Evolutionary conservation across 495 filamentous ascomycete species (phyloP).

Genomic region (Aspergillus leporis): DNA sequence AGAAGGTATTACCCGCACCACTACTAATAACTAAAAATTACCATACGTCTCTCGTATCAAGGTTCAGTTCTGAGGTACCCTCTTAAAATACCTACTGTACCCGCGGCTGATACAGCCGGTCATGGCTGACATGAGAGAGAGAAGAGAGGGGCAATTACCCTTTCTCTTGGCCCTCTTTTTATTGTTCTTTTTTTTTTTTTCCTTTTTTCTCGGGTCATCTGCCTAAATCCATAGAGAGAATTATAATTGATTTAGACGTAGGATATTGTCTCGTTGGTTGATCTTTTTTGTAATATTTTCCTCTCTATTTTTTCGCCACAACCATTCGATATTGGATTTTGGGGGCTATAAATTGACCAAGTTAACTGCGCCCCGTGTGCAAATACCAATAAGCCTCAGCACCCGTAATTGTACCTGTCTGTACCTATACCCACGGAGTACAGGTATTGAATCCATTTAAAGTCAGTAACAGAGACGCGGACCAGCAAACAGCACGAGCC

Average conservation of each 20-base stretch:
- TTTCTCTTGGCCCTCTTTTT: background rate
- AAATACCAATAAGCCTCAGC: background rate
- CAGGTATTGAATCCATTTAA: background rate
- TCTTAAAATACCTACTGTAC: background rate
- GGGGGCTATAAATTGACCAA: background rate
- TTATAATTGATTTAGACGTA: background rate
- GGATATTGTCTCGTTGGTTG: background rate
- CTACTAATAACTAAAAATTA: background rate
- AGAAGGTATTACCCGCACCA: background rate
- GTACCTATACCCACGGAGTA: background rate
- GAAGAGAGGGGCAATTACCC: background rate
- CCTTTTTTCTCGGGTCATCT: background rate
- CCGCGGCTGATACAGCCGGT: background rate
- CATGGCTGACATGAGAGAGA: background rate
- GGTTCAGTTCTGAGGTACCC: background rate
- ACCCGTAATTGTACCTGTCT: background rate
- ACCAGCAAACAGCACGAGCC: conserved; percentile 1
- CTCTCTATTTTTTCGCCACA: background rate
- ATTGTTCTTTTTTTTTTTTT: background rate
- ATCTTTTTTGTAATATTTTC: background rate
- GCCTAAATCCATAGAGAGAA: background rate
- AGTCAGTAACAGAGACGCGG: background rate
- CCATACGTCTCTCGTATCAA: too few relatives aligned
- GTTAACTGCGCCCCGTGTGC: background rate
- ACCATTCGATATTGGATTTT: background rate